Conservation (phyloP, 176 grass and related monocot species). For the Tillandsia leiboldiana region DNA sequence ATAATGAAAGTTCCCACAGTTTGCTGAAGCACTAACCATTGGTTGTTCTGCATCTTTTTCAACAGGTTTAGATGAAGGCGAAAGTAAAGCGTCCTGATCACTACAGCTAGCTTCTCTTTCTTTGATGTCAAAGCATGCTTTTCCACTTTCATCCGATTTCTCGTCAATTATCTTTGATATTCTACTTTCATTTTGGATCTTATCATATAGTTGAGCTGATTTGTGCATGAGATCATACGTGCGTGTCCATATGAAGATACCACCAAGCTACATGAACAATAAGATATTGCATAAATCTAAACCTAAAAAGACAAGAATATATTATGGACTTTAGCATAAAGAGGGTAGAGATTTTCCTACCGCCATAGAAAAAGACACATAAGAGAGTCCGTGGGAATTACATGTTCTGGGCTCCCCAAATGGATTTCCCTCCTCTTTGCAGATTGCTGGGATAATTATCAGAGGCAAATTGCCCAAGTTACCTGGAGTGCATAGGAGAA, state of each 20-base stretch:
- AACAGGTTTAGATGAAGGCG: constrained; percentile 1
- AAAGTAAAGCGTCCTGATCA: constrained; percentile 26
- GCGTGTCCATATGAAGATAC: constrained; percentile 47
- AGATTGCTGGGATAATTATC: constrained; percentile 57
- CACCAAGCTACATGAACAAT: constrained; percentile 31
- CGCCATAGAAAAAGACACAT: constrained; percentile 48
- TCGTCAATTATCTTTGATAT: neutral
- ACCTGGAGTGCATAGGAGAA: constrained; percentile 15
- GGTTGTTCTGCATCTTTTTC: neutral
- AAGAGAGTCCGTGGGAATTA: constrained; percentile 41
- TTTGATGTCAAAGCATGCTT: neutral
- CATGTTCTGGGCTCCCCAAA: constrained; percentile 33
- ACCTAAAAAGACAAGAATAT: neutral
- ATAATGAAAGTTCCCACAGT: neutral
- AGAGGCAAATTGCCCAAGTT: constrained; percentile 45
- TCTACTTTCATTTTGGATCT: neutral
- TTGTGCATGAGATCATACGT: constrained; percentile 44
- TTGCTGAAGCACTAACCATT: neutral
- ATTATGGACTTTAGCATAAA: too few species aligned
- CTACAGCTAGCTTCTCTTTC: neutral
- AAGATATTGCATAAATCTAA: neutral
- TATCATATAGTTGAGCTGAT: constrained; percentile 24
- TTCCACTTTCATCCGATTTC: constrained; percentile 8
- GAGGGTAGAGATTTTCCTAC: constrained; percentile 2
- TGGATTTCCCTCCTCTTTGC: constrained; percentile 39